Base-by-base conservation (phyloP, 2,329 filamentous ascomycete genomes). In the Fusarium siculi region DNA sequence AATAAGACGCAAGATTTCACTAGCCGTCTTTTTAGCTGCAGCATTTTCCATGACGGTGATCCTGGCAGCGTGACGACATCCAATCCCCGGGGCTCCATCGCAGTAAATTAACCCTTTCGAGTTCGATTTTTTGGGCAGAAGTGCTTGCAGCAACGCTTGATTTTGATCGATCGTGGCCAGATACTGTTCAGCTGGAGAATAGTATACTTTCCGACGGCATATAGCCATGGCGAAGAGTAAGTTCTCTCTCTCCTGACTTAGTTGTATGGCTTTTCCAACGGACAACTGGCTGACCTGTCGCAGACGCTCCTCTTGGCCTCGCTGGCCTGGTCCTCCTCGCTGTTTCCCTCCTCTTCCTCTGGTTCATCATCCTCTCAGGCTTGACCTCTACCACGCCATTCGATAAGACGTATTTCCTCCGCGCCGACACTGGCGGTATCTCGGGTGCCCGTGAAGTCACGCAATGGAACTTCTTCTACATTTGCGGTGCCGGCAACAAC, bases 401-500 rank as follows among this genome's bases (percentile, higher is more conserved):
- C 62, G 89, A 93, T 81, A 85, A 91, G 66, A 94, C 95, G 73
- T 98, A 94, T 84, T 97, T 98, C 86, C 90, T 98, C 37, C 87
- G 92, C 79, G 93, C 93, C 77, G 88, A 93, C 79, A 97, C 95
- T 2, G 85, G 84, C 37, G 90, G 87, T 79, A 95, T 97, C 79
- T 85, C 88, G 7, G 91, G 91, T 53, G 92, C 94, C 18, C 89
- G 91, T 58, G 71, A 86, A 56, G 77, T 88, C 23, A 92, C 94
- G 18, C 91, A 96, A 84, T 98, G 96, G 96, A 97, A 95, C 40
- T 97, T 93, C 84, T 96, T 97, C 87, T 92, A 93, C 81, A 86
- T 97, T 70, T 97, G 95, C 84, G 90, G 91, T 58, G 85, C 85
- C 36, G 84, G 84, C 70, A 89, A 91, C 80, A 86, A 85, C 57